Evolutionary conservation across 108 stramenopile genomes (phyloP).

Genomic region (Pelagomonas calceolata): DNA sequence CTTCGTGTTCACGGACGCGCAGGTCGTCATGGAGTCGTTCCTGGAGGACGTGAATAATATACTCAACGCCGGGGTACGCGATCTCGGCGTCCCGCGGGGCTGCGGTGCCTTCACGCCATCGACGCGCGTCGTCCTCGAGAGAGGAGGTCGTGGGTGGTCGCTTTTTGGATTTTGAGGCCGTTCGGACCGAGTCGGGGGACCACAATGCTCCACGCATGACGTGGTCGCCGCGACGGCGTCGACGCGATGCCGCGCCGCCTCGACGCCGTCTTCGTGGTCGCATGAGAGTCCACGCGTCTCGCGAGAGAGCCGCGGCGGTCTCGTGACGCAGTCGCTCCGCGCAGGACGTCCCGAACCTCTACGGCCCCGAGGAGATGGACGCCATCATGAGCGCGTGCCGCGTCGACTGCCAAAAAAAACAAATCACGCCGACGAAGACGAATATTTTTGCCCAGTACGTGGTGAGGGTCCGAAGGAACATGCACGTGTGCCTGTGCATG

Average conservation of each 20-base stretch:
- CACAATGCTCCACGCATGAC: no score
- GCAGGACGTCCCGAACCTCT: constrained; percentile 38
- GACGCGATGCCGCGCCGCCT: no score
- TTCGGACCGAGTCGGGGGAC: no score
- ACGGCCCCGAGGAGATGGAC: constrained; percentile 49
- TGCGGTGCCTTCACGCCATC: background rate
- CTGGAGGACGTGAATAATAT: constrained; percentile 58
- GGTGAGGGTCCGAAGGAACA: constrained; percentile 37
- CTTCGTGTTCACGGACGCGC: constrained; percentile 51
- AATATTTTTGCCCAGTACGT: constrained; percentile 56
- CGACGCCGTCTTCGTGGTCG: no score
- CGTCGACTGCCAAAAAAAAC: constrained; percentile 41
- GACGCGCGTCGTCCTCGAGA: no score
- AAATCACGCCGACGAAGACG: constrained; percentile 45
- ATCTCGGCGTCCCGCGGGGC: constrained; percentile 18
- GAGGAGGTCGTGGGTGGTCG: no score
- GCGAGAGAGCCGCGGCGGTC: background rate
- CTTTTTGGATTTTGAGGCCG: no score
- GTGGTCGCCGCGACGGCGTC: no score
- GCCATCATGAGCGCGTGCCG: constrained; percentile 32
- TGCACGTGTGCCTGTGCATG: constrained; percentile 56
- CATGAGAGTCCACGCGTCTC: no score
- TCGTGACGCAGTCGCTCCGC: no score
- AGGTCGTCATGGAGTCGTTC: constrained; percentile 51
- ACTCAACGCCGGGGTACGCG: constrained; percentile 50